Evolutionary conservation across 495 filamentous ascomycete genomes (phyloP), one percentile per base, ranked within the genome.

Genomic region (Tuber indicum): DNA sequence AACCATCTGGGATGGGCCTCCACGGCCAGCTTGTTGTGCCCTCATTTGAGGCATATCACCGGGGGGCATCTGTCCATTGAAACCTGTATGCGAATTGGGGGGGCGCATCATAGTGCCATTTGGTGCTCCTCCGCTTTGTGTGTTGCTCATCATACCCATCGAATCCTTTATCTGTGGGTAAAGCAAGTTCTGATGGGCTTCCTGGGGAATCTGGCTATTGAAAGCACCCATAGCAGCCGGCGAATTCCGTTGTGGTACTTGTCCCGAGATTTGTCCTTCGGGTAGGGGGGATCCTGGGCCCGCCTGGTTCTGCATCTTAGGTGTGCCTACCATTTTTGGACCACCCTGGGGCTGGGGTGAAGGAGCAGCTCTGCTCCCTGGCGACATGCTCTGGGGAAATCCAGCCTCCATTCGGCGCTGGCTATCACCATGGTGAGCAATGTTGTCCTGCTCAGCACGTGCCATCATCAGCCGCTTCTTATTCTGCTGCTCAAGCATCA

Each of bases 401-500:
- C 79, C 66, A 84, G 86, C 73, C 87, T 89, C 47, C 88, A 86
- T 75, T 86, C 87, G 45, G 75, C 83, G 86, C 75, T 88, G 87
- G 75, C 89, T 89, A 75, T 90, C 90, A 66, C 76, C 74, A 41
- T 82, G 81, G 72, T 83, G 83, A 66, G 87, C 86, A 84, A 92
- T 90, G 78, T 86, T 92, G 80, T 98, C 94, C 86, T 98, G 95
- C 85, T 98, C 96, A 85, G 97, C 93, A 69, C 96, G 91, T 76
- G 96, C 96, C 94, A 97, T 96, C 88, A 98, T 91, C 82, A 99
- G 86, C 39, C 96, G 88, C 83, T 95, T 96, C 88, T 98, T 99
- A 82, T 98, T 99, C 84, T 99, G 96, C 86, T 99, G 96, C 85
- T 99, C 96, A 62, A 99, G 90, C 74, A 99, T 85, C 96, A 98